These are phyloP conservation scores for Inonotus obliquus DNA, from an alignment of 1,284 basidiomycete species.

Conservation along the genomic window DNA sequence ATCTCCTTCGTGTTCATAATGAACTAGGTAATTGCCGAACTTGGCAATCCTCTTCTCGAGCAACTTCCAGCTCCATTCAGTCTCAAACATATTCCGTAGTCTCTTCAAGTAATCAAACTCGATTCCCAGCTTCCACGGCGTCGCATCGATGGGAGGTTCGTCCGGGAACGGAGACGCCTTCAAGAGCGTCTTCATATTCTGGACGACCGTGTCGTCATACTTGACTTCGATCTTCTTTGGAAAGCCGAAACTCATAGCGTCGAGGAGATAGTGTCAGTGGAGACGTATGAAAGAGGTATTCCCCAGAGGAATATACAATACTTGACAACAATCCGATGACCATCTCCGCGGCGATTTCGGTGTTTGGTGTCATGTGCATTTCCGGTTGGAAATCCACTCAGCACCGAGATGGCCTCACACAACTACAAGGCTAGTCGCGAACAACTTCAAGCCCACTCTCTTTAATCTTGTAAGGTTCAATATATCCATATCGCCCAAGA, in stretches of 20 bases:
- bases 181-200: constrained; percentile 13
- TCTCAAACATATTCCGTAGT: constrained; percentile 15
- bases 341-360: too few relatives aligned
- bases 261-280: too few relatives aligned
- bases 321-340: too few relatives aligned
- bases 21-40: constrained; percentile 19
- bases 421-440: too few relatives aligned
- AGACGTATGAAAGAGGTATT: too few relatives aligned
- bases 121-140: constrained; percentile 19
- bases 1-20: constrained; percentile 19
- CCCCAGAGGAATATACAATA: too few relatives aligned
- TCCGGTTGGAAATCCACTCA: too few relatives aligned
- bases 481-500: too few relatives aligned
- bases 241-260: constrained; percentile 6
- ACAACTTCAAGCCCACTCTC: too few relatives aligned
- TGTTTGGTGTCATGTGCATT: too few relatives aligned
- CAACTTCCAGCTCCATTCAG: constrained; percentile 15
- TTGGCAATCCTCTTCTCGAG: constrained; percentile 13
- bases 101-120: constrained; percentile 16
- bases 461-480: too few relatives aligned
- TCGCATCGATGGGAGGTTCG: constrained; percentile 15
- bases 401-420: too few relatives aligned
- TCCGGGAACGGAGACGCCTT: constrained; percentile 10
- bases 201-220: neutral
- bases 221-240: neutral